Conservation (phyloP, 2,329 filamentous ascomycete species). For the Metarhizium anisopliae region DNA sequence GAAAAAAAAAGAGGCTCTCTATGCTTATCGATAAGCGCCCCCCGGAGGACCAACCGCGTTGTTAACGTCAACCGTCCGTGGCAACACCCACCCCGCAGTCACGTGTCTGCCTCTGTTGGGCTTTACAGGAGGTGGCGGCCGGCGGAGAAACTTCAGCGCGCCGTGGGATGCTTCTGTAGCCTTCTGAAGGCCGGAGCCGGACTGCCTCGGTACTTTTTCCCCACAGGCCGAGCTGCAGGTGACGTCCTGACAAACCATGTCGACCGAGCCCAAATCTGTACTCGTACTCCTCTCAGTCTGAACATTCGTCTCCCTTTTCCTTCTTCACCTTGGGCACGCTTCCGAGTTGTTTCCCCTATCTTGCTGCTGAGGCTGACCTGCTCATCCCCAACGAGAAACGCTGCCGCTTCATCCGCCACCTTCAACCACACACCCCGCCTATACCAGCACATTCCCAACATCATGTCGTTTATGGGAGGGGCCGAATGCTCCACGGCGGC, state of each 20-base stretch:
- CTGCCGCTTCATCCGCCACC: background rate
- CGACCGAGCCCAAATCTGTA: background rate
- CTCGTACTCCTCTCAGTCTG: background rate
- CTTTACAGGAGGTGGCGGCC: background rate
- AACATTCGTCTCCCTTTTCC: background rate
- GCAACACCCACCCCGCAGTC: conserved; percentile 21
- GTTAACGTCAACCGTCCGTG: no score
- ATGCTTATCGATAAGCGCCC: conserved; percentile 24
- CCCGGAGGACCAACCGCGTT: background rate
- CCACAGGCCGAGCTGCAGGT: conserved; percentile 10
- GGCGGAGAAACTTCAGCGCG: background rate
- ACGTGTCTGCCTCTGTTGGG: conserved; percentile 18
- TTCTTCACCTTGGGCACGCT: background rate
- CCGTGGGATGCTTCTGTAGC: background rate
- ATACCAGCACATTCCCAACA: conserved; percentile 10
- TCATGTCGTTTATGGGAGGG: conserved; percentile 91
- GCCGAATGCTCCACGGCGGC: conserved; percentile 94
- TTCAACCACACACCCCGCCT: background rate
- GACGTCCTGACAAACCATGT: conserved; percentile 10
- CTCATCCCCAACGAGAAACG: background rate
- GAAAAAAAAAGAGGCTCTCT: conserved; percentile 17
- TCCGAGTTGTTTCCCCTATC: background rate
- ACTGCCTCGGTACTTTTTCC: conserved; percentile 13
- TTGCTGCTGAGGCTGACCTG: background rate
- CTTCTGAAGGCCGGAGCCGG: conserved; percentile 6